Evolutionary conservation across 352 stramenopile genomes (phyloP).

Genomic region (Phytopythium cucurbitacearum): DNA sequence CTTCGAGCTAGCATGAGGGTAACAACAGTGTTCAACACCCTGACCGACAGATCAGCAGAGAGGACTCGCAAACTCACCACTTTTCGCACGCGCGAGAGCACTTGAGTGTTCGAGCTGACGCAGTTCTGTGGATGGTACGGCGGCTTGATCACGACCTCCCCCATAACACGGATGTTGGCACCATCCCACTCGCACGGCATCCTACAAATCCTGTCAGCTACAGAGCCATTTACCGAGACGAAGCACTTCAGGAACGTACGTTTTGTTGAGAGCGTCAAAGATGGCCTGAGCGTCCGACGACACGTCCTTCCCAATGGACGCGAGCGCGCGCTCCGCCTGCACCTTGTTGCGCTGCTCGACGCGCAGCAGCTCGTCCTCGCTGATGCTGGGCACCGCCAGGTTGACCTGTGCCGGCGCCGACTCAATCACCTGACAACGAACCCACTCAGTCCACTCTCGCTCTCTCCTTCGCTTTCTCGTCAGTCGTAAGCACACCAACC

Average conservation of each 20-base stretch:
- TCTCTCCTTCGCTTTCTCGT: not conserved
- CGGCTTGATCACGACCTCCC: conserved; percentile 79
- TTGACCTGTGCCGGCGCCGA: conserved; percentile 40
- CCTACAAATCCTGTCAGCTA: conserved; percentile 12
- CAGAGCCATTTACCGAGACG: not conserved
- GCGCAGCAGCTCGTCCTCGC: conserved; percentile 65
- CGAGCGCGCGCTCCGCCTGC: conserved; percentile 59
- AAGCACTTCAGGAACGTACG: conserved; percentile 27
- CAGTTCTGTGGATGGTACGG: conserved; percentile 82
- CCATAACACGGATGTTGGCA: conserved; percentile 81
- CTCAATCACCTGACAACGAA: conserved; percentile 32
- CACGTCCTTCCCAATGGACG: conserved; percentile 79
- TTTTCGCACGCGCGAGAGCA: conserved; percentile 82
- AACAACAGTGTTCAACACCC: conserved; percentile 2
- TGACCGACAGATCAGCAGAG: not conserved
- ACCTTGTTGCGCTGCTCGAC: conserved; percentile 76
- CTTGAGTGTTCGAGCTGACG: conserved; percentile 62
- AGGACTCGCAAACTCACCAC: conserved; percentile 44
- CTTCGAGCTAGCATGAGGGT: conserved; percentile 37
- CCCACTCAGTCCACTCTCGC: too few species aligned
- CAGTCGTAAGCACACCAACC: conserved; percentile 11
- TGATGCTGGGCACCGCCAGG: conserved; percentile 45
- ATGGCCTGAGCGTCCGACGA: conserved; percentile 64
- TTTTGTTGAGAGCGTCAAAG: conserved; percentile 89
- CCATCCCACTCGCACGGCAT: conserved; percentile 86